A percentile compares a stretch with the other conserved stretches of the same genome.
phyloP scores from a whole-genome alignment of 768 basidiomycete species.

The Rhodotorula babjevae region DNA sequence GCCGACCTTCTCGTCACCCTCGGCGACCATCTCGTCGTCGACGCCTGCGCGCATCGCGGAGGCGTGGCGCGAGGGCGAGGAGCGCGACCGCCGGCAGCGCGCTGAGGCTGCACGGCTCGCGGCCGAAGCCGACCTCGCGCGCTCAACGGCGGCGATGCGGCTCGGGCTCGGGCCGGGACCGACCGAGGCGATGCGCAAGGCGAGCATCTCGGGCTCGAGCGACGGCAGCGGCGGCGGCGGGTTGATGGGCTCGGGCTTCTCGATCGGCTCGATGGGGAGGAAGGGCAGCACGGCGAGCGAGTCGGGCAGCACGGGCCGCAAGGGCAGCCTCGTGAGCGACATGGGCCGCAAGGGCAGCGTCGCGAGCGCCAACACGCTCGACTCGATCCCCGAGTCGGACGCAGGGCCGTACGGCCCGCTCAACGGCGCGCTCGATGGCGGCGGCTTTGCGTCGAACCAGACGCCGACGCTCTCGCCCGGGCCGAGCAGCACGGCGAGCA shows the following conservation, averaged over 20 bases:
- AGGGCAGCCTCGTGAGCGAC: neutral
- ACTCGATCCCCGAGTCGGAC: neutral
- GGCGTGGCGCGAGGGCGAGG: conserved; percentile 25
- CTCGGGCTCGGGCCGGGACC: neutral
- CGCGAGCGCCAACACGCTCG: neutral
- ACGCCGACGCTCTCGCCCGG: neutral
- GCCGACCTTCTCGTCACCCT: neutral
- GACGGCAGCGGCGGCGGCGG: too few species aligned
- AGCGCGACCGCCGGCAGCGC: conserved; percentile 23
- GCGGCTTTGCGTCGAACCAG: neutral
- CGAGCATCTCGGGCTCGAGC: too few species aligned
- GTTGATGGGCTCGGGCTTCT: too few species aligned
- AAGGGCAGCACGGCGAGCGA: conserved; percentile 2
- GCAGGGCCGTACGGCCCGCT: neutral
- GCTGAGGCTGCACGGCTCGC: conserved; percentile 19
- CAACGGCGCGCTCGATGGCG: neutral
- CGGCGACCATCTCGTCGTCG: neutral
- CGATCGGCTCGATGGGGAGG: neutral
- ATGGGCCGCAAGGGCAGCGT: neutral
- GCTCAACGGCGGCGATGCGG: neutral
- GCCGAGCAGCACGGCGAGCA: neutral
- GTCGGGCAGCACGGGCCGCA: neutral
- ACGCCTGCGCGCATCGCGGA: conserved; percentile 23
- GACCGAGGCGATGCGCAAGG: too few species aligned
- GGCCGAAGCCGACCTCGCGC: conserved; percentile 8